Evolutionary conservation across 768 basidiomycete genomes (phyloP).

Genomic region (Trametes punicea): DNA sequence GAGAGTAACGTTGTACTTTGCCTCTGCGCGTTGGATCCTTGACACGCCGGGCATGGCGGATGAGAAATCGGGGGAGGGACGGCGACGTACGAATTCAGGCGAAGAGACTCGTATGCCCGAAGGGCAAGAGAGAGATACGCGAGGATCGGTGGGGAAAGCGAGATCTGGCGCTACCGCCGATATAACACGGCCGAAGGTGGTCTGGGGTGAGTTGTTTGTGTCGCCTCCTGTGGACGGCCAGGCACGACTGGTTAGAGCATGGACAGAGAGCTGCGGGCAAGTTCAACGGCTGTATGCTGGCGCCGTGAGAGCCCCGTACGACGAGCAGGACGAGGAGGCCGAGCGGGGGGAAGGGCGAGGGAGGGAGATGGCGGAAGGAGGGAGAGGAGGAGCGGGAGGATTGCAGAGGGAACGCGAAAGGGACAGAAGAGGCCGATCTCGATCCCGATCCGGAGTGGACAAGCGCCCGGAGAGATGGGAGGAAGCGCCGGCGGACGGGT

Average conservation of each 20-base stretch:
- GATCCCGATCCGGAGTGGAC: conserved; percentile 1
- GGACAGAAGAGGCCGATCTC: background rate
- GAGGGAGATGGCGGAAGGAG: conserved; percentile 8
- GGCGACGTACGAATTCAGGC: background rate
- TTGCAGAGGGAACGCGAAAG: background rate
- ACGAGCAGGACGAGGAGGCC: background rate
- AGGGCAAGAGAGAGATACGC: conserved; percentile 9
- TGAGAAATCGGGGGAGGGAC: background rate
- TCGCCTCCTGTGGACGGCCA: background rate
- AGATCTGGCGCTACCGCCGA: conserved; percentile 15
- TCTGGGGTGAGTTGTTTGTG: background rate
- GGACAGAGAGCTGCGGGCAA: background rate
- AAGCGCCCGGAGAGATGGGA: conserved; percentile 5
- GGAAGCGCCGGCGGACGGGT: background rate
- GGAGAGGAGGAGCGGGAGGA: background rate
- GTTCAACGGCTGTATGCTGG: background rate
- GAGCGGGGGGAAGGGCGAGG: background rate
- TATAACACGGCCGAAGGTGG: conserved; percentile 1
- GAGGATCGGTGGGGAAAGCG: conserved; percentile 5
- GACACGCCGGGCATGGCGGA: conserved; percentile 35
- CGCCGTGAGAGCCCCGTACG: background rate
- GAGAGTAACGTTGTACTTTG: conserved; percentile 51
- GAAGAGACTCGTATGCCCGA: conserved; percentile 4
- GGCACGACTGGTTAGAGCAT: background rate
- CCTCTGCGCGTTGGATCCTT: conserved; percentile 39